Evolutionary conservation across 371 early-diverging fungal species (phyloP).

Genomic region (Encephalitozoon hellem): DNA sequence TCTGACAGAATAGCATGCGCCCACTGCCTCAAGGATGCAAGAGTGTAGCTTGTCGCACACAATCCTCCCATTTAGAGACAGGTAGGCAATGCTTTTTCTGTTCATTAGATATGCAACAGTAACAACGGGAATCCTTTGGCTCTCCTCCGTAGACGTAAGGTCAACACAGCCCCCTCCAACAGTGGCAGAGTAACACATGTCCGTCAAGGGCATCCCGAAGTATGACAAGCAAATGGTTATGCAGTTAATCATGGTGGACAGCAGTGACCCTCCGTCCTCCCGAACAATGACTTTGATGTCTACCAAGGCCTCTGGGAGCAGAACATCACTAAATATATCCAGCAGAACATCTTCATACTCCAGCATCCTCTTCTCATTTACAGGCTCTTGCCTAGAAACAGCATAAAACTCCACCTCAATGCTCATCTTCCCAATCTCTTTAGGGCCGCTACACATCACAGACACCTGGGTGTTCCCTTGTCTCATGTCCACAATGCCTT

Average conservation of each 20-base stretch:
- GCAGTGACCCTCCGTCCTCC: conserved; percentile 42
- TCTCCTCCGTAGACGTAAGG: conserved; percentile 26
- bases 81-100: conserved; percentile 26
- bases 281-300: conserved; percentile 33
- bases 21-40: not conserved
- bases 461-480: conserved; percentile 29
- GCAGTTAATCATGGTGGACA: conserved; percentile 40
- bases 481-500: not conserved
- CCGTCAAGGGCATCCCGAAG: conserved; percentile 32
- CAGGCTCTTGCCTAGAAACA: conserved; percentile 9
- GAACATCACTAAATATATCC: conserved; percentile 25
- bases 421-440: conserved; percentile 25
- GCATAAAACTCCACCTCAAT: conserved; percentile 24
- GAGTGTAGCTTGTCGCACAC: not conserved
- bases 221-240: conserved; percentile 28
- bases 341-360: conserved; percentile 10
- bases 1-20: not conserved
- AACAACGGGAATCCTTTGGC: not conserved
- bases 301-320: conserved; percentile 1
- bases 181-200: conserved; percentile 23
- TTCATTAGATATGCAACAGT: conserved; percentile 35
- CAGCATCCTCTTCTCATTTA: conserved; percentile 6
- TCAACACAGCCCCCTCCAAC: conserved; percentile 16
- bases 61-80: conserved; percentile 13
- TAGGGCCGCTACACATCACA: not conserved